Base-by-base conservation (phyloP, 345 rosid genomes). In the Citrus cavaleriei region DNA sequence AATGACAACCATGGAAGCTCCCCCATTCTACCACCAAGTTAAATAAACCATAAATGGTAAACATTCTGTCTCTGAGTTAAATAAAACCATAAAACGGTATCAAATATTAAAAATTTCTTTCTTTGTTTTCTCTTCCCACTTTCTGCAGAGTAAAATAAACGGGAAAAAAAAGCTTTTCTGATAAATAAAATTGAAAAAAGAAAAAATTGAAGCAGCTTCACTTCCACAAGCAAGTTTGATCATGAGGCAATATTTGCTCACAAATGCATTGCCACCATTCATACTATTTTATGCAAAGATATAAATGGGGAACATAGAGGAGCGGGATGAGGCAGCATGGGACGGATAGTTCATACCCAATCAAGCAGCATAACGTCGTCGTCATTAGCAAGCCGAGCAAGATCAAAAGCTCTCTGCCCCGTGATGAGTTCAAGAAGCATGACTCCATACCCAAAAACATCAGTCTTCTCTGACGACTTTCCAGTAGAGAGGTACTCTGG, bases 361-460 rank as follows among this genome's bases (percentile, higher is more conserved):
- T 93, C 97, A 71, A 95, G 97, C 62, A 95, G 87, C 99, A 95
- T 93, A 49, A 91, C 93, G 86, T 93, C 98, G 54, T 92, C 97
- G 81, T 95, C 97, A 61, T 92, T 91, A 75, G 99, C 99, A 77
- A 92, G 93, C 79, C 99, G 92, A 86, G 98, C 97, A 82, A 95
- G 95, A 87, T 95, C 97, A 10, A 92, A 92, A 70, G 98, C 98
- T 82, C 93, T 89, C 79, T 93, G 98, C 77, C 99, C 99, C 25
- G 97, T 93, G 68, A 95, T 91, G 71, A 95, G 93, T 82, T 95
- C 99, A 30, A 95, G 98, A 90, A 95, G 99, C 99, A 91, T 93
- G 74, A 93, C 93, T 2, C 98, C 98, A n/a, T 93, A 95, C 42
- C 97, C 98, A 77, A 95, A 95, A 70, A 95, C 99, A 85, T 95